phyloP scores from a whole-genome alignment of 805 yeast species.

The Lachancea kluyveri region DNA sequence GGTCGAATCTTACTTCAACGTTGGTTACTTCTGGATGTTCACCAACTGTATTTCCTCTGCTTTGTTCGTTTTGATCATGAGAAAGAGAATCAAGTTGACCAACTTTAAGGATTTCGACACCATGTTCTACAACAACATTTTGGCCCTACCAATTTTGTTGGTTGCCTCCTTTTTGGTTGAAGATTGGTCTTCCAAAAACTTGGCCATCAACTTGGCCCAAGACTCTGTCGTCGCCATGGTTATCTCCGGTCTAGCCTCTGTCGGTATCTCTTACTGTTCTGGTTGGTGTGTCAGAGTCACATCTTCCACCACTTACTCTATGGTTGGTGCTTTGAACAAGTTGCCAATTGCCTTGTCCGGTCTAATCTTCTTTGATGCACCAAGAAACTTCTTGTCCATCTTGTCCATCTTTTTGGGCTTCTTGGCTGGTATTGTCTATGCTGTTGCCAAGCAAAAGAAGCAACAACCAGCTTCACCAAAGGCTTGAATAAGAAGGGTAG shows the following conservation, averaged over 20 bases:
- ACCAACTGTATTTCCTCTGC: slow-evolving; percentile 93
- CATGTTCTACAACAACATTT: slow-evolving; percentile 94
- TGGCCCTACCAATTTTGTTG: slow-evolving; percentile 85
- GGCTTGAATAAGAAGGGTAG: background rate
- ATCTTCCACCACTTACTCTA: slow-evolving; percentile 95
- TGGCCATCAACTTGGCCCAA: slow-evolving; percentile 69
- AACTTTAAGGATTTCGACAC: slow-evolving; percentile 96
- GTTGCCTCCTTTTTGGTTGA: slow-evolving; percentile 71
- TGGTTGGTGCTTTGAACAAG: slow-evolving; percentile 99
- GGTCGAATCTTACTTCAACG: slow-evolving; percentile 40
- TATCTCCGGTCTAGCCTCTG: slow-evolving; percentile 88
- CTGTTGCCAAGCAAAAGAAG: slow-evolving; percentile 92
- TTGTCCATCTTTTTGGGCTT: slow-evolving; percentile 91
- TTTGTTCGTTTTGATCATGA: slow-evolving; percentile 86
- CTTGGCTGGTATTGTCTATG: slow-evolving; percentile 91
- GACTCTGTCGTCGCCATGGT: slow-evolving; percentile 72
- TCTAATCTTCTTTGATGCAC: slow-evolving; percentile 88
- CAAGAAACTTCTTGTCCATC: slow-evolving; percentile 87
- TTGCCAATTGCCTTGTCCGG: slow-evolving; percentile 97
- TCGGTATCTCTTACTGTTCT: slow-evolving; percentile 96
- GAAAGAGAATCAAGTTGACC: slow-evolving; percentile 96
- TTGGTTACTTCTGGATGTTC: slow-evolving; percentile 97
- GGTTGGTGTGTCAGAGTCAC: slow-evolving; percentile 99
- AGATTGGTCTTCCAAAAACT: slow-evolving; percentile 86
- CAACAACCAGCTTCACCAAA: slow-evolving; percentile 23